phyloP scores from a whole-genome alignment of 163 green algal genomes.

The Chlorella variabilis region DNA sequence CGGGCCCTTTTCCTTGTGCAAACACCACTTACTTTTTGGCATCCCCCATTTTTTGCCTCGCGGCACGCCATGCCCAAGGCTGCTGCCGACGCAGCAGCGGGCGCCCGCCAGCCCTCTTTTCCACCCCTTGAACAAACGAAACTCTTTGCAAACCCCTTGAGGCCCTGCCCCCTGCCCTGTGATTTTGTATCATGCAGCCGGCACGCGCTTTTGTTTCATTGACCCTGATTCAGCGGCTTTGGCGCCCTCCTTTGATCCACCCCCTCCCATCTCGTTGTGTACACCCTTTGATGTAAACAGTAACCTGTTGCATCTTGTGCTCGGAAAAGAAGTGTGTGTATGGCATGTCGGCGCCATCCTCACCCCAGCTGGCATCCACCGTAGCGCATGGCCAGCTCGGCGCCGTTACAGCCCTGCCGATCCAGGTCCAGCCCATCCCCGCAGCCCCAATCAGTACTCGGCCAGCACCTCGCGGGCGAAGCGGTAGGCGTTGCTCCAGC shows the following conservation, averaged over 20 bases:
- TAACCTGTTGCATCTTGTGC: too few species aligned
- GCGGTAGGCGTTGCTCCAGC: slow-evolving; percentile 80
- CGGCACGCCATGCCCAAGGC: not conserved
- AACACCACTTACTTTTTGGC: too few species aligned
- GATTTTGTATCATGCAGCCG: not conserved
- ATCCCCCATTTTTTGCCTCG: not conserved
- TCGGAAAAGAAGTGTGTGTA: too few species aligned
- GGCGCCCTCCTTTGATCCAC: not conserved
- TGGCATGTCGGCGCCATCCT: too few species aligned
- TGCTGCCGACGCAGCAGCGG: too few species aligned
- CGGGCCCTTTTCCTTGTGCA: too few species aligned
- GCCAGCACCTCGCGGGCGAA: slow-evolving; percentile 75
- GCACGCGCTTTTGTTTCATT: slow-evolving; percentile 3
- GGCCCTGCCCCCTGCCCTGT: slow-evolving; percentile 6
- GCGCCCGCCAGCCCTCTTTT: too few species aligned
- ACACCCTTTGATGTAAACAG: not conserved
- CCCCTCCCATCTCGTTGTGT: not conserved
- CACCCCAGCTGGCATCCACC: too few species aligned
- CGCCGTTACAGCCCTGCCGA: too few species aligned
- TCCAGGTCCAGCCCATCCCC: too few species aligned
- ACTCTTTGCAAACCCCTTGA: too few species aligned
- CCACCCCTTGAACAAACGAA: not conserved
- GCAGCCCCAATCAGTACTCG: slow-evolving; percentile 37
- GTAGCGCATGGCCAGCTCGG: too few species aligned
- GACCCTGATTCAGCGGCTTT: not conserved